phyloP scores from a whole-genome alignment of 805 yeast species.

The Candida saitoana region DNA sequence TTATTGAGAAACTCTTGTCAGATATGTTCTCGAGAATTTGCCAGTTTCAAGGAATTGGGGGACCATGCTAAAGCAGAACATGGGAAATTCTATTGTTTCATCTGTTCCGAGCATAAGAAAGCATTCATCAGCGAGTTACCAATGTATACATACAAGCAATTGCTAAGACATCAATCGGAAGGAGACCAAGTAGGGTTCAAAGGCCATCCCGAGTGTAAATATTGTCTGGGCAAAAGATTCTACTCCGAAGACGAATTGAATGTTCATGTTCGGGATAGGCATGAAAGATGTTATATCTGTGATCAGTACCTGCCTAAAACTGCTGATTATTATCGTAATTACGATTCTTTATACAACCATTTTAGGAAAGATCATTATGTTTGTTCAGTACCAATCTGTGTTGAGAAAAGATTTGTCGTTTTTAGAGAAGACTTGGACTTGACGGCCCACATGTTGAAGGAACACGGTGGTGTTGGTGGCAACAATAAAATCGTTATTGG shows the following conservation, averaged over 20 bases:
- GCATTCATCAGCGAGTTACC: conserved; percentile 71
- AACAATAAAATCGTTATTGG: conserved; percentile 41
- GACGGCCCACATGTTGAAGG: conserved; percentile 80
- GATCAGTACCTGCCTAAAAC: conserved; percentile 64
- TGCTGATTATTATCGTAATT: conserved; percentile 64
- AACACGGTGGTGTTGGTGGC: conserved; percentile 64
- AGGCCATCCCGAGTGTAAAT: conserved; percentile 87
- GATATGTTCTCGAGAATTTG: conserved; percentile 34
- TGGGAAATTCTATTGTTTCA: conserved; percentile 59
- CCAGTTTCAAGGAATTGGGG: conserved; percentile 52
- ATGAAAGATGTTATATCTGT: conserved; percentile 89
- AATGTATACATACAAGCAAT: conserved; percentile 55
- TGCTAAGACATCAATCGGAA: conserved; percentile 62
- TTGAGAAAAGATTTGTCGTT: conserved; percentile 89
- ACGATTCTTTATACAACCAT: conserved; percentile 70
- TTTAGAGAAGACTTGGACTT: conserved; percentile 82
- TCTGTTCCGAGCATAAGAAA: conserved; percentile 74
- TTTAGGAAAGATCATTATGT: conserved; percentile 69
- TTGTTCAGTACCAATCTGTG: conserved; percentile 72
- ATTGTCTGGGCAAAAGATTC: conserved; percentile 69
- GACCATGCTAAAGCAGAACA: conserved; percentile 68
- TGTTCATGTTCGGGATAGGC: conserved; percentile 75
- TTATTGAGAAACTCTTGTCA: conserved; percentile 59
- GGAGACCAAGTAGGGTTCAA: conserved; percentile 78
- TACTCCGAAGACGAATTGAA: conserved; percentile 86